Evolutionary conservation across 148 eudicot species (phyloP).

Genomic region (Persicaria maculosa): DNA sequence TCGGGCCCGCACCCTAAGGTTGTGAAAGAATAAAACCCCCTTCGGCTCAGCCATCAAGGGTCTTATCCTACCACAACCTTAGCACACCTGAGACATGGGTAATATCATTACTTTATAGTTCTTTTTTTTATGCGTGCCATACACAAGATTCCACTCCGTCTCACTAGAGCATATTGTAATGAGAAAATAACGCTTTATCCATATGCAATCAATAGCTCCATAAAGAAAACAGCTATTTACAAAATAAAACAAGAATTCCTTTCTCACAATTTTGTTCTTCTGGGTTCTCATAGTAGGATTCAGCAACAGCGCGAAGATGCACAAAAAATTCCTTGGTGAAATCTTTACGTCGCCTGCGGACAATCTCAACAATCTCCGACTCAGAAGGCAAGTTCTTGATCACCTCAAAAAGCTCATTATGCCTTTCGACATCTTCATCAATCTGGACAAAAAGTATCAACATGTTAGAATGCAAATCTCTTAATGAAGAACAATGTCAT

Average conservation of each 20-base stretch:
- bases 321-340: slow-evolving; percentile 82
- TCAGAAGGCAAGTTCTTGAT: slow-evolving; percentile 48
- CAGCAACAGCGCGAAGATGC: slow-evolving; percentile 75
- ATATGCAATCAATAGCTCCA: background rate
- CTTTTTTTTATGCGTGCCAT: no score
- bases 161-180: no score
- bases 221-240: background rate
- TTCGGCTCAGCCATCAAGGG: no score
- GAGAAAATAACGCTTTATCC: no score
- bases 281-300: slow-evolving; percentile 70
- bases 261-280: slow-evolving; percentile 70
- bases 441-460: slow-evolving; percentile 38
- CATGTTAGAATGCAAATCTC: background rate
- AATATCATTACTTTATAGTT: no score
- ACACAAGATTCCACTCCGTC: no score
- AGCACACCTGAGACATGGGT: no score
- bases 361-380: slow-evolving; percentile 62
- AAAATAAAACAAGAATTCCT: background rate
- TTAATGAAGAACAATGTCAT: background rate
- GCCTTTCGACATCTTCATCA: slow-evolving; percentile 82
- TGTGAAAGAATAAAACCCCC: no score
- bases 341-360: slow-evolving; percentile 87
- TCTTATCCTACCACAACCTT: no score
- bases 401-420: slow-evolving; percentile 68
- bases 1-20: no score